A percentile compares a stretch with the other conserved stretches of the same genome.
Conservation (phyloP, 306 rosid genomes). For the Corylus americana region DNA sequence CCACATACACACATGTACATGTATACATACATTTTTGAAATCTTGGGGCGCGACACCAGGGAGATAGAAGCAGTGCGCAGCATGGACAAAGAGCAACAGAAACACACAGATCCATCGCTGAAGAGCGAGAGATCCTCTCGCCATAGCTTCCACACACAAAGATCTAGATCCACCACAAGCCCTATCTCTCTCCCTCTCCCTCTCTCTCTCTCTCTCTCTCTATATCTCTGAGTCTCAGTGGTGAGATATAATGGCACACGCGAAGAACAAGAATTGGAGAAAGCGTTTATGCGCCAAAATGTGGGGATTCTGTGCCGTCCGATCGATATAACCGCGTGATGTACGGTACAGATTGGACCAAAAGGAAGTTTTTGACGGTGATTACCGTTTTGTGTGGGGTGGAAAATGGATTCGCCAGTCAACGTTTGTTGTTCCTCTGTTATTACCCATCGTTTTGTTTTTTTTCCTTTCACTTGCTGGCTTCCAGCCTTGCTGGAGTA, state of each 20-base stretch:
- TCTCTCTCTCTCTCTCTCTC: conserved; percentile 13
- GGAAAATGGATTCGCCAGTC: neutral
- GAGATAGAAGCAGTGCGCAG: conserved; percentile 59
- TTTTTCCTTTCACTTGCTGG: no score
- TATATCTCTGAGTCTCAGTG: neutral
- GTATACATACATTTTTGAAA: conserved; percentile 55
- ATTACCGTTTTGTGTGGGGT: neutral
- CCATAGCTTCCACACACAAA: conserved; percentile 46
- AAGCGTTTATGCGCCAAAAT: conserved; percentile 5
- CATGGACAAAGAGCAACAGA: conserved; percentile 43
- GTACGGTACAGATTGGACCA: conserved; percentile 23
- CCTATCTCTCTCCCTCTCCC: conserved; percentile 21
- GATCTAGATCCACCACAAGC: conserved; percentile 34
- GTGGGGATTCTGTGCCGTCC: conserved; percentile 34
- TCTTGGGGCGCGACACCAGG: conserved; percentile 87
- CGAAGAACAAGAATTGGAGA: conserved; percentile 24
- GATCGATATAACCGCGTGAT: neutral
- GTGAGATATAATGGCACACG: neutral
- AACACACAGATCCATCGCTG: conserved; percentile 57
- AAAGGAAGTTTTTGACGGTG: conserved; percentile 8
- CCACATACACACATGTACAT: neutral
- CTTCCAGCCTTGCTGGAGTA: neutral
- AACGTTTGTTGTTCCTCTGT: neutral
- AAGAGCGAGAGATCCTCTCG: conserved; percentile 57
- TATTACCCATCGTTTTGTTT: no score